Evolutionary conservation across 2,329 filamentous ascomycete species (phyloP), one percentile per base, ranked within the genome.

Genomic region (Pseudovirgaria hyperparasitica): DNA sequence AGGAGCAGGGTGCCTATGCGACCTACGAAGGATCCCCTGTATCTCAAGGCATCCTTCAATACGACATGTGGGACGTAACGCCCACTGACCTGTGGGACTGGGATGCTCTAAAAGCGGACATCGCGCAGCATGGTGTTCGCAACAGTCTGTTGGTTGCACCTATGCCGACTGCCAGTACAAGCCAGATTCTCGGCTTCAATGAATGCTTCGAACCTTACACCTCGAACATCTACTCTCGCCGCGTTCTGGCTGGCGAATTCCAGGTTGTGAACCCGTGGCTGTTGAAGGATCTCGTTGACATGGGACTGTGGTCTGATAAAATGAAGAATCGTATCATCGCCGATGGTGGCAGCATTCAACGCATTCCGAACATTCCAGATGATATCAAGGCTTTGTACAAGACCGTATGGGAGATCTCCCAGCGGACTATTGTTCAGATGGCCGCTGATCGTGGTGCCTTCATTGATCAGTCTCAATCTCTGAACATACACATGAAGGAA

Each of bases 291-390:
- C 75, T 98, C 16, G 90, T 98, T 42, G 90, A 98, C 51, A 82
- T 94, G 65, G 90, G 90, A 35, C 70, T 98, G 23, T 98, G 90
- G 90, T 94, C 87, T 25, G 87, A 98, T 61, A 84, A 85, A 64
- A 98, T 98, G 90, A 98, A 98, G 77, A 98, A 98, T 69, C 85
- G 90, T 46, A 98, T 98, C 68, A 98, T 98, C 48, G 80, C 90
- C 31, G 87, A 94, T 36, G 82, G 82, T 41, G 90, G 90, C 40
- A 96, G 87, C 12, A 80, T 98, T 30, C 90, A 96, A 59, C 87
- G 90, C 58, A 87, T 98, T 37, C 82, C 87, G 51, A 96, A 92
- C 61, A 94, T 98, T 37, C 87, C 90, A 9, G 73, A 80, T 17
- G 90, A 98, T 43, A 80, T 92, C 67, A 98, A 98, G 67, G 76